Base-by-base conservation (phyloP, 2,329 filamentous ascomycete genomes). In the Pseudogymnoascus sp. region DNA sequence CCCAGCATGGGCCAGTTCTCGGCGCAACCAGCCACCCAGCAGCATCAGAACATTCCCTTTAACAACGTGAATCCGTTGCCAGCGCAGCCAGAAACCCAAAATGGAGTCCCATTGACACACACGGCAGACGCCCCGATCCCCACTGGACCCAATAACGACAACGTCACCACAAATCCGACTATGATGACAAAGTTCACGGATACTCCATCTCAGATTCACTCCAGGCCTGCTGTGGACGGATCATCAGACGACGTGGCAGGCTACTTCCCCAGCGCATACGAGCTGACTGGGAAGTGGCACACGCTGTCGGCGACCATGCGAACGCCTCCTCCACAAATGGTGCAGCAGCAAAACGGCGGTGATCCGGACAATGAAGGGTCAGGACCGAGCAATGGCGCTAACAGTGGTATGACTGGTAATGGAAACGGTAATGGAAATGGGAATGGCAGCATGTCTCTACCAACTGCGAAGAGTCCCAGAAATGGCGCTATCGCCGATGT, bases 201-300 rank as follows among this genome's bases (percentile, higher is more conserved):
- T 21, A 8, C 50, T 8, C 50, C 50, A 34, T n/a, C n/a, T 56
- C 50, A 14, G 28, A 56, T 3, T 56, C 50, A 21, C n/a, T 56
- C 8, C 16, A 2, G 18, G 10, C 28, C 28, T 18, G 16, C 5
- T 16, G 28, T 16, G 5, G 25, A 56, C 16, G 50, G 8, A 21
- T n/a, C n/a, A 34, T 34, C 28, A 56, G 50, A 56, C 3, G 50
- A 56, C 10, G 28, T 56, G n/a, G 28, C 50, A 7, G 50, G 50
- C n/a, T 56, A 56, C 28, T 56, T 56, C 5, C 50, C 50, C 28
- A 56, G 50, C 28, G 50, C 50, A 21, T 56, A 56, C 50, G 50
- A 56, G 28, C 28, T 56, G 50, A 56, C 50, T 36, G 50, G 50
- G 28, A 56, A 56, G 16, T 56, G 28, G 50, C 6, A 56, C 28